Conservation (phyloP, 345 rosid species). For the Camelina sativa region DNA sequence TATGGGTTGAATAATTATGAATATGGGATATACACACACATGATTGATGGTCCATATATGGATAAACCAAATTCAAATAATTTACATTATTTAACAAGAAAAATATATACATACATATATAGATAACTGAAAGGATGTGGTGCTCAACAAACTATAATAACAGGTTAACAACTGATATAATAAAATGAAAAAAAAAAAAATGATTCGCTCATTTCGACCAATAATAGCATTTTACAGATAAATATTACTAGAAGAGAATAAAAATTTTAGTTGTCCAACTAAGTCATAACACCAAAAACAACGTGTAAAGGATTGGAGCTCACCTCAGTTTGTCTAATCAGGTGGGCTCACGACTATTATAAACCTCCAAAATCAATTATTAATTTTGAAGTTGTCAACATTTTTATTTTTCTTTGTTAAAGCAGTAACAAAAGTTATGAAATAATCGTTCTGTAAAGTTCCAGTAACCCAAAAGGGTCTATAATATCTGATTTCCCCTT, state of each 20-base stretch:
- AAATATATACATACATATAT: background rate
- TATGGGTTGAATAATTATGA: background rate
- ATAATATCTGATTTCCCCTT: background rate
- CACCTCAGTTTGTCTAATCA: slow-evolving; percentile 12
- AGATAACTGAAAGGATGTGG: slow-evolving; percentile 8
- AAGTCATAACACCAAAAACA: slow-evolving; percentile 23
- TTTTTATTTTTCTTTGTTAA: background rate
- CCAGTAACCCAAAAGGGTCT: background rate
- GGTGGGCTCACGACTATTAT: slow-evolving; percentile 28
- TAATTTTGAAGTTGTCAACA: background rate
- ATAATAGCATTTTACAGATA: slow-evolving; percentile 20
- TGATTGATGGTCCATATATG: slow-evolving; percentile 16
- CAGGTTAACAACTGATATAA: slow-evolving; percentile 12
- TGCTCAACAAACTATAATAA: slow-evolving; percentile 26
- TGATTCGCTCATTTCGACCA: slow-evolving; percentile 17
- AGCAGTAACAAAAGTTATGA: background rate
- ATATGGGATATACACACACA: background rate
- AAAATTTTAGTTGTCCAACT: background rate
- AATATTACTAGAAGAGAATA: background rate
- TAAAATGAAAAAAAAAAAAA: background rate
- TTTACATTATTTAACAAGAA: background rate
- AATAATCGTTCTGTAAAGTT: background rate
- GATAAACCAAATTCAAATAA: slow-evolving; percentile 24
- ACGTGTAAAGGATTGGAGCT: slow-evolving; percentile 40
- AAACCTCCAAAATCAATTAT: background rate